Evolutionary conservation across 371 early-diverging fungal genomes (phyloP).

Genomic region (Mucor mucedo): DNA sequence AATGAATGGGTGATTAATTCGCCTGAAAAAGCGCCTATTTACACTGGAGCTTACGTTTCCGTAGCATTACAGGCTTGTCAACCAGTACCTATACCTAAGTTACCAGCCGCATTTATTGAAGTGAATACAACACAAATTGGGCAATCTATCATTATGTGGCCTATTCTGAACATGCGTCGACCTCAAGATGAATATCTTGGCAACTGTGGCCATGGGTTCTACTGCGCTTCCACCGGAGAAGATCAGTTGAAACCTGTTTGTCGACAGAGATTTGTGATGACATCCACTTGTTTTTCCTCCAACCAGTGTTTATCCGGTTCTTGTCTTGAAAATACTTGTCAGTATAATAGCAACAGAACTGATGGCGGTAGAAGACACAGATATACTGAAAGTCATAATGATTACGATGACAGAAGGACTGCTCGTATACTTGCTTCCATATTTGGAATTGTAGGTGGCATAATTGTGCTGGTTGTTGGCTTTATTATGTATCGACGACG

Average conservation of each 20-base stretch:
- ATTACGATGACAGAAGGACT: background rate
- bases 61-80: background rate
- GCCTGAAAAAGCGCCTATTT: slow-evolving; percentile 10
- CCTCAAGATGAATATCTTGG: slow-evolving; percentile 16
- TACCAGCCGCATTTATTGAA: background rate
- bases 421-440: slow-evolving; percentile 10
- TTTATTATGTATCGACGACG: slow-evolving; percentile 7
- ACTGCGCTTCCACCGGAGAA: slow-evolving; percentile 11
- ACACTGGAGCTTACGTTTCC: slow-evolving; percentile 12
- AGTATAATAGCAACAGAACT: background rate
- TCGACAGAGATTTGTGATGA: background rate
- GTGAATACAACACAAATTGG: background rate
- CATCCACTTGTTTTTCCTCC: slow-evolving; percentile 5
- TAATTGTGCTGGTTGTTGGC: background rate
- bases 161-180: background rate
- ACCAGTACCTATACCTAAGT: slow-evolving; percentile 13
- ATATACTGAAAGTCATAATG: background rate
- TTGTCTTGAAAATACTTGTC: slow-evolving; percentile 5
- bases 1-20: slow-evolving; percentile 13
- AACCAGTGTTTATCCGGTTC: slow-evolving; percentile 17
- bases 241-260: slow-evolving; percentile 10
- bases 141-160: slow-evolving; percentile 21
- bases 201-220: slow-evolving; percentile 20
- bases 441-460: slow-evolving; percentile 9
- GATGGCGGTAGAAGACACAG: background rate